Conservation (phyloP, 805 yeast genomes). For the Suhomyces sp. region DNA sequence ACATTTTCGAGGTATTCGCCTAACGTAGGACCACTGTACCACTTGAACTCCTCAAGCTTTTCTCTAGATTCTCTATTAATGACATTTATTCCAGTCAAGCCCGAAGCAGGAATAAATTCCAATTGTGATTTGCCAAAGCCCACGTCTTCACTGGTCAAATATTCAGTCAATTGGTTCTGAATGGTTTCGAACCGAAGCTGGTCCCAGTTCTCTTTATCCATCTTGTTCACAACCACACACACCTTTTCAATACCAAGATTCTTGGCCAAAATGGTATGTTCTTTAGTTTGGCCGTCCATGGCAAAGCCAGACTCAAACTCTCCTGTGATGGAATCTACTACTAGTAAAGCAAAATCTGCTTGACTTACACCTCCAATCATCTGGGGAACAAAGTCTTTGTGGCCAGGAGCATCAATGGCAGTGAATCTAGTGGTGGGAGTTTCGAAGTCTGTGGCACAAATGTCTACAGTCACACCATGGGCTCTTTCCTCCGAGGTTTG, state of each 20-base stretch:
- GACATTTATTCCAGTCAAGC: constrained; percentile 65
- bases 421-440: constrained; percentile 55
- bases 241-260: constrained; percentile 62
- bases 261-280: constrained; percentile 68
- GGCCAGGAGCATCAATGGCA: constrained; percentile 84
- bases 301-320: constrained; percentile 71
- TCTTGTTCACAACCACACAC: constrained; percentile 65
- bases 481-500: constrained; percentile 72
- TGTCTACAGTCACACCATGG: constrained; percentile 78
- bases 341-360: constrained; percentile 72
- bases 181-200: constrained; percentile 52
- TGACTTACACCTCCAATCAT: constrained; percentile 82
- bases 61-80: constrained; percentile 35
- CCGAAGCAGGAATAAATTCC: constrained; percentile 65
- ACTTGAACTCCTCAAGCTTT: constrained; percentile 29
- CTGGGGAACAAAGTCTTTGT: constrained; percentile 77
- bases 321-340: constrained; percentile 61
- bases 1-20: constrained; percentile 39
- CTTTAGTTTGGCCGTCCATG: constrained; percentile 73
- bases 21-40: constrained; percentile 50
- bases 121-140: constrained; percentile 46
- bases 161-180: constrained; percentile 45
- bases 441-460: constrained; percentile 65
- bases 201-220: constrained; percentile 63
- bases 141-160: constrained; percentile 47